Percentiles rank a stretch among this genome's conserved stretches.
Evolutionary conservation across 768 basidiomycete species (phyloP).

Genomic region (Boletus rubroflammeus): DNA sequence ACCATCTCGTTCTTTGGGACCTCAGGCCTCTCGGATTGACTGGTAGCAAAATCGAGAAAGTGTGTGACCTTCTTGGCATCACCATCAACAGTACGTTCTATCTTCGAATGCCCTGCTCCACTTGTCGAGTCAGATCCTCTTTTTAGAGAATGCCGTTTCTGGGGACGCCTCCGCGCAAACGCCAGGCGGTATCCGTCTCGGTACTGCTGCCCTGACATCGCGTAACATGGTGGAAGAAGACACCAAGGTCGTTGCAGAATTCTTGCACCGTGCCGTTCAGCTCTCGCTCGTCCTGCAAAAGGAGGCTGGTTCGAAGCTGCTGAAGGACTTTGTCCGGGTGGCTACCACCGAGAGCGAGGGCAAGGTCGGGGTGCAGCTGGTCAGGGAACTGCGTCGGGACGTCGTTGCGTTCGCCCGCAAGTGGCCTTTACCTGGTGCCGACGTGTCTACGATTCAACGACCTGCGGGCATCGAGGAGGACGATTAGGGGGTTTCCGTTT

Average conservation of each 20-base stretch:
- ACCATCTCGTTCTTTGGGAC: conserved; percentile 98
- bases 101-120: neutral
- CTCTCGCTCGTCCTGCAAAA: conserved; percentile 86
- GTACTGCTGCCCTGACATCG: conserved; percentile 91
- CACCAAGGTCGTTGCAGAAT: conserved; percentile 80
- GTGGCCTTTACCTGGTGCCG: conserved; percentile 94
- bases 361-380: conserved; percentile 65
- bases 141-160: conserved; percentile 88
- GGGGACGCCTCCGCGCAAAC: conserved; percentile 94
- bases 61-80: conserved; percentile 94
- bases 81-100: conserved; percentile 83
- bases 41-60: conserved; percentile 98
- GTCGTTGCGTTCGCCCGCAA: conserved; percentile 76
- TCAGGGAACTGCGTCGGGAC: conserved; percentile 72
- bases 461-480: conserved; percentile 66
- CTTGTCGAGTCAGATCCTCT: neutral
- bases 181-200: conserved; percentile 96
- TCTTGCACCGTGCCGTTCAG: conserved; percentile 94
- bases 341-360: conserved; percentile 68
- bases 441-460: conserved; percentile 43
- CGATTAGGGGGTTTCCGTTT: conserved; percentile 20
- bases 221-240: conserved; percentile 89
- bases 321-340: conserved; percentile 92
- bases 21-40: conserved; percentile 91
- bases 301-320: conserved; percentile 89